Base-by-base conservation (phyloP, 169 alveolate genomes). In the Amoebophrya sp. region DNA sequence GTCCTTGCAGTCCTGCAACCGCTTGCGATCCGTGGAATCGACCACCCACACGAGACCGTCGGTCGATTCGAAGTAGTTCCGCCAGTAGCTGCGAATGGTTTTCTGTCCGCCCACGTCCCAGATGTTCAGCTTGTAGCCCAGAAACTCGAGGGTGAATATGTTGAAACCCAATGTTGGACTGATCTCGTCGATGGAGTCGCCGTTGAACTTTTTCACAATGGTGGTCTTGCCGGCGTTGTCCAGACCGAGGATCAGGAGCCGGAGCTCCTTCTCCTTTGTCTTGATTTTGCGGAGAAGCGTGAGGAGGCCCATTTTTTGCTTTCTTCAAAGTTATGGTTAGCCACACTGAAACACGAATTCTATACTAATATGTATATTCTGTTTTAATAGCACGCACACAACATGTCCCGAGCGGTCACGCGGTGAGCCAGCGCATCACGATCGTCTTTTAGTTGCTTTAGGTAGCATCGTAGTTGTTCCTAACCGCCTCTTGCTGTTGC, bases 21-120 rank as follows among this genome's bases (percentile, higher is more conserved):
- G 95, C 89, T 97, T 95, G 77, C 97, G 94, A 95, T 99, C 99
- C n/a, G 99, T 98, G 35, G 99, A 97, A 88, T 95, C 96, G 38
- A 95, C 95, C 10, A 95, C 96, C 96, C 96, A 95, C 18, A 99
- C 97, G 40, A 99, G 95, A 39, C 99, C 99, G 95, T 99, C 99
- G 33, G 99, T 98, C 91, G 97, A 95, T 95, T 99, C 99, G 95
- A 98, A 99, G 96, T 99, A 99, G 95, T 99, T 98, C 94, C 99
- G 95, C 99, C 99, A 99, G 92, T 97, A 98, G 47, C 99, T 96
- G 91, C 99, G 95, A 89, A 99, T 98, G 33, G 99, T 96, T 89
- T 98, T 96, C 95, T 99, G 99, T 33, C 99, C 99, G n/a, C 99
- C 99, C 32, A 99, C 98, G 94, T 99, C 99, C 99, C 99, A 99